A percentile compares a stretch with the other conserved stretches of the same genome.
Evolutionary conservation across 352 stramenopile genomes (phyloP).

Genomic region (Pythium biforme): DNA sequence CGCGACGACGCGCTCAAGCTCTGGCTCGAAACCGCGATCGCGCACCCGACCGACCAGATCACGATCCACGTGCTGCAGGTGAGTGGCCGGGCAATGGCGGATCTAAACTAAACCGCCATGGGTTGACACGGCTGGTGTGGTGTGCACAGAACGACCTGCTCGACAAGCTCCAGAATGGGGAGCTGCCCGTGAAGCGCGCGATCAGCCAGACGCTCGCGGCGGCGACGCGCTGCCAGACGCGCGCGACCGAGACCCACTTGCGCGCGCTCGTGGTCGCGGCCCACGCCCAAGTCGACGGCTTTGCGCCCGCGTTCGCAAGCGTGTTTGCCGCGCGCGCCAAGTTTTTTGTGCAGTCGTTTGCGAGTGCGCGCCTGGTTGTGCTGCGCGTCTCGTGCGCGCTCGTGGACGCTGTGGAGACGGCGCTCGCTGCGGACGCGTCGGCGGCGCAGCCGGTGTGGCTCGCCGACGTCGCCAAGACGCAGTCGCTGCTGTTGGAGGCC

Average conservation of each 20-base stretch:
- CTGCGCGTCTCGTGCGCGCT: conserved; percentile 60
- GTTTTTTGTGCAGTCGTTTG: conserved; percentile 51
- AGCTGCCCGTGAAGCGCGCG: conserved; percentile 62
- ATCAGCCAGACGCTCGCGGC: conserved; percentile 60
- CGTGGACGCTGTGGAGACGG: conserved; percentile 43
- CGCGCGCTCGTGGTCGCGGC: conserved; percentile 46
- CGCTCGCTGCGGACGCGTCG: neutral
- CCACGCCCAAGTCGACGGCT: conserved; percentile 33
- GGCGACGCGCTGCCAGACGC: conserved; percentile 52
- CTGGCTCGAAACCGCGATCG: conserved; percentile 54
- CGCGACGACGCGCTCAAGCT: conserved; percentile 64
- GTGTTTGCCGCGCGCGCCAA: conserved; percentile 44
- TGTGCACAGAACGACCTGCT: conserved; percentile 53
- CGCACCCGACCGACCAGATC: conserved; percentile 43
- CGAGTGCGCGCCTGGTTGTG: conserved; percentile 45
- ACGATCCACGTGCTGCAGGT: conserved; percentile 68
- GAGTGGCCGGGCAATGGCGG: neutral
- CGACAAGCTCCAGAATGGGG: conserved; percentile 54
- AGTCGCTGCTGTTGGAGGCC: conserved; percentile 58
- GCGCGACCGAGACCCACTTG: conserved; percentile 54
- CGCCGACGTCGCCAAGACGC: conserved; percentile 39
- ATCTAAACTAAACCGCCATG: neutral
- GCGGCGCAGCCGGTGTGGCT: conserved; percentile 37
- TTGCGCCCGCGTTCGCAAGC: conserved; percentile 47
- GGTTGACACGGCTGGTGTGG: conserved; percentile 3